These are phyloP conservation scores for Candida neerlandica DNA, from an alignment of 1,139 yeast species.

Conservation along the genomic window DNA sequence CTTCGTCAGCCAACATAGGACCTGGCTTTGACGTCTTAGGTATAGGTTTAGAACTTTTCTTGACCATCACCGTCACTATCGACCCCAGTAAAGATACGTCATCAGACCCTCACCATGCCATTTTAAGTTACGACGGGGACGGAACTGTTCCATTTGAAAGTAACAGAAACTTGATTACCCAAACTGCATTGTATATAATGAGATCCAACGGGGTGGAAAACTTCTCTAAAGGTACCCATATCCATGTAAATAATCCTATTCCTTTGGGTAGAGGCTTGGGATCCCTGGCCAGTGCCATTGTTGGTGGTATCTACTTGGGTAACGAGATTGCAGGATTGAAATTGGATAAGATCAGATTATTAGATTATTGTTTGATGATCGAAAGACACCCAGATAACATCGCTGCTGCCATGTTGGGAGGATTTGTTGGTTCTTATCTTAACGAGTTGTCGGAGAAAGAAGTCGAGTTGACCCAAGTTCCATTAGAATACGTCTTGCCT, in stretches of 20 bases:
- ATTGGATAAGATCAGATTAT: constrained; percentile 75
- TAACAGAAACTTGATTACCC: constrained; percentile 81
- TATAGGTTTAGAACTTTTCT: constrained; percentile 74
- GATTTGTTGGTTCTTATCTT: constrained; percentile 93
- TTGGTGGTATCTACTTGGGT: constrained; percentile 93
- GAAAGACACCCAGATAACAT: constrained; percentile 98
- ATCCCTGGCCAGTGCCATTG: constrained; percentile 98
- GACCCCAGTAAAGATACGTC: constrained; percentile 56
- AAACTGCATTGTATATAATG: constrained; percentile 88
- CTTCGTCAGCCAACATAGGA: constrained; percentile 96
- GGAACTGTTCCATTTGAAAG: constrained; percentile 86
- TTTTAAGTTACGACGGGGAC: constrained; percentile 68
- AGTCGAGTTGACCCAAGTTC: constrained; percentile 73
- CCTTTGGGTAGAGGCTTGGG: constrained; percentile 97
- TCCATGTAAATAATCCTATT: constrained; percentile 84
- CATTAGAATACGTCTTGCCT: constrained; percentile 81
- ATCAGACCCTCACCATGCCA: constrained; percentile 68
- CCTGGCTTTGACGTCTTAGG: constrained; percentile 98
- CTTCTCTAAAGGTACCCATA: constrained; percentile 84
- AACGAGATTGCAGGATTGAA: constrained; percentile 77
- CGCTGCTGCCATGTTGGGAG: constrained; percentile 99
- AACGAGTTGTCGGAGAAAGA: constrained; percentile 77
- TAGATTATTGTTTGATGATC: constrained; percentile 94
- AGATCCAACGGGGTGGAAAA: constrained; percentile 73
- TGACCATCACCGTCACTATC: constrained; percentile 67